Conservation (phyloP, 2,329 filamentous ascomycete genomes). For the Diaporthe eres region DNA sequence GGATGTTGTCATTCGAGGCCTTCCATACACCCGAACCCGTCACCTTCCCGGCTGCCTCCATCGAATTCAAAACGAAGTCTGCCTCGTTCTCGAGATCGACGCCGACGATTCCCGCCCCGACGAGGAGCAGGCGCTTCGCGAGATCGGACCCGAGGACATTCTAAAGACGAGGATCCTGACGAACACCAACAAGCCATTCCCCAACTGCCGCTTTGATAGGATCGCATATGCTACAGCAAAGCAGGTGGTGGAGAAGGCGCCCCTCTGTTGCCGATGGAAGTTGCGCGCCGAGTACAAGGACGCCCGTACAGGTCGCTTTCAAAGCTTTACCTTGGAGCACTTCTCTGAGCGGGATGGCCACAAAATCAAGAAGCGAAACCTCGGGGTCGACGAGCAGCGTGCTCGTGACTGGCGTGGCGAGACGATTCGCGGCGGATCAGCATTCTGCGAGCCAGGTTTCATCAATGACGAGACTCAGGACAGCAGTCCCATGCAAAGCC, state of each 20-base stretch:
- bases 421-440: slow-evolving; percentile 53
- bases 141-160: slow-evolving; percentile 57
- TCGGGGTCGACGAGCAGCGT: slow-evolving; percentile 49
- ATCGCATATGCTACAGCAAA: slow-evolving; percentile 23
- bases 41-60: slow-evolving; percentile 54
- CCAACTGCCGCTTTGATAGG: slow-evolving; percentile 50
- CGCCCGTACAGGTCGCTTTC: slow-evolving; percentile 39
- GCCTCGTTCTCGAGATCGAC: slow-evolving; percentile 58
- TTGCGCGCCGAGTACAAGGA: slow-evolving; percentile 52
- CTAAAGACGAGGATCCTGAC: slow-evolving; percentile 58
- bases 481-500: slow-evolving; percentile 43
- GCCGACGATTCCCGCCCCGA: slow-evolving; percentile 51
- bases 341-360: slow-evolving; percentile 46
- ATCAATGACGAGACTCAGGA: neutral
- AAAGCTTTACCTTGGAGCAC: slow-evolving; percentile 53
- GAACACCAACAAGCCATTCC: slow-evolving; percentile 69
- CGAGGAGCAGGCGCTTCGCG: slow-evolving; percentile 56
- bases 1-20: slow-evolving; percentile 57
- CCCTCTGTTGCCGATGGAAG: slow-evolving; percentile 68
- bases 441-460: slow-evolving; percentile 42
- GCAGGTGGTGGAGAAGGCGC: slow-evolving; percentile 48
- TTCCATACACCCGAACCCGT: slow-evolving; percentile 54
- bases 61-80: slow-evolving; percentile 59
- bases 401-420: slow-evolving; percentile 56
- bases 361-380: slow-evolving; percentile 45